phyloP scores from a whole-genome alignment of 2,329 filamentous ascomycete species.

The Neobulgaria alba region DNA sequence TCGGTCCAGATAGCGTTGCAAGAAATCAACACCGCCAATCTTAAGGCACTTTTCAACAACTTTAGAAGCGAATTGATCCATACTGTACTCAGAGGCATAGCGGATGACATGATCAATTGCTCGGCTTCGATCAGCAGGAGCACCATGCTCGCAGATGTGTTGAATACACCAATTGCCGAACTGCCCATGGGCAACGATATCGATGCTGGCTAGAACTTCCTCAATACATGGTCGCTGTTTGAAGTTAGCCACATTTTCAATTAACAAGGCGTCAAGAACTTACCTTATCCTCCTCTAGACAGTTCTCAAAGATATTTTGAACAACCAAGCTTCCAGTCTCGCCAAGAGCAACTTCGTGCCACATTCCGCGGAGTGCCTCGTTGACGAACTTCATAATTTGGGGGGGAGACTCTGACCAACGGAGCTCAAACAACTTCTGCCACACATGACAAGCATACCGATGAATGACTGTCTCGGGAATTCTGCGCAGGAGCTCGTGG shows the following conservation, averaged over 20 bases:
- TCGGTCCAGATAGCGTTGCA: constrained; percentile 84
- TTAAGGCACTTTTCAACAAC: constrained; percentile 99
- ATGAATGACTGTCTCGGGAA: constrained; percentile 96
- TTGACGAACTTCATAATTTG: constrained; percentile 99
- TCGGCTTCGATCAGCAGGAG: constrained; percentile 80
- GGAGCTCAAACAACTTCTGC: constrained; percentile 98
- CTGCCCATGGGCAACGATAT: constrained; percentile 92
- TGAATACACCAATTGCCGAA: constrained; percentile 99
- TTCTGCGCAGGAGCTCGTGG: constrained; percentile 88
- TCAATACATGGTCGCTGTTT: constrained; percentile 89
- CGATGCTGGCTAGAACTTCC: constrained; percentile 89
- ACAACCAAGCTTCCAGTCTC: constrained; percentile 97
- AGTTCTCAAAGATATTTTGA: constrained; percentile 99
- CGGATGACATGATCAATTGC: constrained; percentile 93
- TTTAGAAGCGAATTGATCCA: constrained; percentile 98
- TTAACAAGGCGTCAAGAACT: constrained; percentile 21
- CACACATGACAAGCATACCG: constrained; percentile 98
- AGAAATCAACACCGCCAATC: constrained; percentile 83
- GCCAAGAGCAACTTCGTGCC: constrained; percentile 94
- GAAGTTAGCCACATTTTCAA: too few species aligned
- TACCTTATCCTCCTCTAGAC: constrained; percentile 96
- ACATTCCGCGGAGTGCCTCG: constrained; percentile 89
- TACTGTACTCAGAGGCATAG: constrained; percentile 92
- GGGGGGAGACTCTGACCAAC: constrained; percentile 88
- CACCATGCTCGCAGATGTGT: constrained; percentile 95